Conservation (phyloP, 257 asterid genomes). For the Eustoma russellianum region DNA sequence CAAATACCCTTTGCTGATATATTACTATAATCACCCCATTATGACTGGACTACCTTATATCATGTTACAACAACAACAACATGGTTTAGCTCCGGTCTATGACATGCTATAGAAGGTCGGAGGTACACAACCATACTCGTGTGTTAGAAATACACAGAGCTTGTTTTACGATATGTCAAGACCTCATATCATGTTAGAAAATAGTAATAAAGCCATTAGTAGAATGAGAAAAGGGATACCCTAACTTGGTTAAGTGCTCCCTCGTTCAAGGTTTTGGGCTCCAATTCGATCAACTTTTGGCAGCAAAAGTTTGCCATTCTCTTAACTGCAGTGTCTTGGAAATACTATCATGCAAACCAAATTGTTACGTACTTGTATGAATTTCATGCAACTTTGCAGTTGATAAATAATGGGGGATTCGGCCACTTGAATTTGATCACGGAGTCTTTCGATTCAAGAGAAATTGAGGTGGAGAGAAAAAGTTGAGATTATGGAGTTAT, state of each 20-base stretch:
- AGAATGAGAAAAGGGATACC: slow-evolving; percentile 5
- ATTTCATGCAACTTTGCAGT: no score
- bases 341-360: neutral
- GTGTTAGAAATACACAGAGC: no score
- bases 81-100: no score
- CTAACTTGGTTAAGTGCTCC: slow-evolving; percentile 49
- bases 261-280: slow-evolving; percentile 62
- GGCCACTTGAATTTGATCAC: slow-evolving; percentile 24
- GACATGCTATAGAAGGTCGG: no score
- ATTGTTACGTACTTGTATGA: neutral
- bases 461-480: slow-evolving; percentile 20
- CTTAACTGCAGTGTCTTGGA: slow-evolving; percentile 3
- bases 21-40: no score
- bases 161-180: no score
- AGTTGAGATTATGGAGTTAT: neutral
- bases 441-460: slow-evolving; percentile 15
- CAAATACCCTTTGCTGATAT: no score
- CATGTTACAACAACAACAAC: no score
- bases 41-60: no score
- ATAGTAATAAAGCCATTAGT: no score
- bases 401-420: neutral
- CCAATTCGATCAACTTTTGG: slow-evolving; percentile 42
- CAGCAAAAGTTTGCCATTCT: slow-evolving; percentile 64
- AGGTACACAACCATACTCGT: no score
- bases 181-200: no score